These are phyloP conservation scores for Euphorbia celastroides DNA, from an alignment of 441 rosid species.

Conservation along the genomic window DNA sequence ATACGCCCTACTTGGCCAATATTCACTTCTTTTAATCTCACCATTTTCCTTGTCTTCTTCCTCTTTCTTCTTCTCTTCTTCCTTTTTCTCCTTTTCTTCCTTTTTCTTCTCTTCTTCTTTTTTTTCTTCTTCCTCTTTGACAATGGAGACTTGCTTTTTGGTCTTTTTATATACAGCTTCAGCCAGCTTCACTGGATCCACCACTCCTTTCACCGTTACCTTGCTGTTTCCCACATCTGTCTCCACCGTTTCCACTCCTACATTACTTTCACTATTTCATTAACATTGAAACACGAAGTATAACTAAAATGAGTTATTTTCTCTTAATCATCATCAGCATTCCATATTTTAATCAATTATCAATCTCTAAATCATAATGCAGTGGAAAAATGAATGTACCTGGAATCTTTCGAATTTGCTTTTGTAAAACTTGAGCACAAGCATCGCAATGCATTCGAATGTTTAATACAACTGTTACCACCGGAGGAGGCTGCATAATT, in stretches of 20 bases:
- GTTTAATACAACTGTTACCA: slow-evolving; percentile 37
- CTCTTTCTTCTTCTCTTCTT: slow-evolving; percentile 18
- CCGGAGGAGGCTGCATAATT: slow-evolving; percentile 30
- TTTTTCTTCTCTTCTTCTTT: slow-evolving; percentile 30
- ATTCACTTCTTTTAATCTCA: slow-evolving; percentile 49
- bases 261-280: background rate
- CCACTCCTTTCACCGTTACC: slow-evolving; percentile 71
- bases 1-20: slow-evolving; percentile 35
- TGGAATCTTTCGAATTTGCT: slow-evolving; percentile 62
- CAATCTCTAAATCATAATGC: background rate
- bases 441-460: slow-evolving; percentile 94
- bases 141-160: slow-evolving; percentile 57
- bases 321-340: background rate
- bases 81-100: slow-evolving; percentile 16
- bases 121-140: slow-evolving; percentile 37
- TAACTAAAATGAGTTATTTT: too few relatives aligned
- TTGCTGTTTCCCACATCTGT: slow-evolving; percentile 60
- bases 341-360: too few relatives aligned
- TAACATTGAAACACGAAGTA: too few relatives aligned
- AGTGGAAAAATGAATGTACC: slow-evolving; percentile 28
- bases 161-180: slow-evolving; percentile 61
- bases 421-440: slow-evolving; percentile 66
- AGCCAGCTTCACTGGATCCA: slow-evolving; percentile 55
- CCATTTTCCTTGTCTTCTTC: slow-evolving; percentile 27
- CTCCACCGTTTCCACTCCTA: slow-evolving; percentile 79